Conservation (phyloP, 805 yeast species). For the Starmera pachycereana region DNA sequence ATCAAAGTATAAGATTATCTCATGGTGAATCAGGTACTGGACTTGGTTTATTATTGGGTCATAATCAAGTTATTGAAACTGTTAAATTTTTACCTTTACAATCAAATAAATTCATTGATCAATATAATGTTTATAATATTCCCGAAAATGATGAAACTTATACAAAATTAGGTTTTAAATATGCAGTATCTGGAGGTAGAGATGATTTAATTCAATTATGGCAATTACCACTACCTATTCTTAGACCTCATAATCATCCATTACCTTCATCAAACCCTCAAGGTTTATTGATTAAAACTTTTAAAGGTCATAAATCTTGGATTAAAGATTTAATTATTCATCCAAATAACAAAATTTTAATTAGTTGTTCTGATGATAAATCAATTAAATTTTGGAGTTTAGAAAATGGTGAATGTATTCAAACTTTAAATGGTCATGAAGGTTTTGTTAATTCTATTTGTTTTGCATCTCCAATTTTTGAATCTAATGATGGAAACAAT, state of each 20-base stretch:
- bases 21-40: conserved; percentile 61
- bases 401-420: conserved; percentile 33
- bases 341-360: conserved; percentile 62
- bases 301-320: conserved; percentile 83
- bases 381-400: conserved; percentile 73
- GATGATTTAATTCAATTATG: conserved; percentile 69
- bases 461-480: conserved; percentile 37
- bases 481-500: conserved; percentile 15
- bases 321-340: conserved; percentile 59
- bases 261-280: conserved; percentile 50
- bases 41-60: conserved; percentile 59
- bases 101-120: conserved; percentile 39
- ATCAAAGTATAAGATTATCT: conserved; percentile 60
- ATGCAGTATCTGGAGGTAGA: conserved; percentile 70
- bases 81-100: conserved; percentile 52
- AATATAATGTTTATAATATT: conserved; percentile 21
- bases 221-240: conserved; percentile 59
- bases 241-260: conserved; percentile 45
- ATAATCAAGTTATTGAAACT: conserved; percentile 74
- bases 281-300: conserved; percentile 45
- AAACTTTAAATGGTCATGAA: conserved; percentile 52
- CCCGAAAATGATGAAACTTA: conserved; percentile 18
- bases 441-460: conserved; percentile 61
- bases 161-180: conserved; percentile 45
- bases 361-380: conserved; percentile 75